A percentile compares a stretch with the other conserved stretches of the same genome.
These are phyloP conservation scores for Madurella fahalii DNA, from an alignment of 2,329 filamentous ascomycete genomes.

Conservation along the genomic window DNA sequence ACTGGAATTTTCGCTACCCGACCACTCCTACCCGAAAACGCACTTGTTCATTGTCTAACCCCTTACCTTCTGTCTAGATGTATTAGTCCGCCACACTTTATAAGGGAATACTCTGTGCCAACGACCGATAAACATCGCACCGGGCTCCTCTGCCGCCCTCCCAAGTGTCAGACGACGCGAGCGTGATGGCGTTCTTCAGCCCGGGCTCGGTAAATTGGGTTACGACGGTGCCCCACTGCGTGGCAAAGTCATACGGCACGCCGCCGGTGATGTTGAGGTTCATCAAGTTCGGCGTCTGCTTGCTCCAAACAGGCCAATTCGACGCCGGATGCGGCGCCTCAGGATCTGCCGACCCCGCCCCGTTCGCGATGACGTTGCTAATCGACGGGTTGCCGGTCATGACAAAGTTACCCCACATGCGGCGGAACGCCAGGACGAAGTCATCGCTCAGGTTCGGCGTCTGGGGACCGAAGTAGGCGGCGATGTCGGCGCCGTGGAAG, in stretches of 20 bases:
- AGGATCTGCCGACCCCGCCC: slow-evolving; percentile 7
- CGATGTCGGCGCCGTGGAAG: slow-evolving; percentile 37
- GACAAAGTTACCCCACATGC: slow-evolving; percentile 26
- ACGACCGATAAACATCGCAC: slow-evolving; percentile 23
- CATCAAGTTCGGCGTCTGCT: slow-evolving; percentile 11
- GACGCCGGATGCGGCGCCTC: slow-evolving; percentile 12
- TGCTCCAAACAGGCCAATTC: slow-evolving; percentile 22
- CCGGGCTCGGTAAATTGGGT: slow-evolving; percentile 19
- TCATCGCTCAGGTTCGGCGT: slow-evolving; percentile 22
- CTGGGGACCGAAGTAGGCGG: slow-evolving; percentile 33
- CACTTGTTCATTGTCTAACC: no score
- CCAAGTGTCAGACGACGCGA: slow-evolving; percentile 22
- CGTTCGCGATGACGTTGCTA: slow-evolving; percentile 20
- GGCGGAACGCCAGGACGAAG: slow-evolving; percentile 21
- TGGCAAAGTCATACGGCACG: slow-evolving; percentile 1
- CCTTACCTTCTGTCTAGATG: no score
- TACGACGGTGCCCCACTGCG: slow-evolving; percentile 13
- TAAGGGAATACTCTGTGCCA: slow-evolving; percentile 12
- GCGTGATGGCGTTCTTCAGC: slow-evolving; percentile 18
- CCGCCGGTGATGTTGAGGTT: slow-evolving; percentile 28
- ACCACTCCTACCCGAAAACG: no score
- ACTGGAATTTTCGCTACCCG: no score
- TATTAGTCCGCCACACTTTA: not conserved
- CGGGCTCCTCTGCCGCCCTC: slow-evolving; percentile 24
- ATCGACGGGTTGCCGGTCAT: slow-evolving; percentile 21